Evolutionary conservation across 2,329 filamentous ascomycete species (phyloP).

Genomic region (Juglanconis oblonga): DNA sequence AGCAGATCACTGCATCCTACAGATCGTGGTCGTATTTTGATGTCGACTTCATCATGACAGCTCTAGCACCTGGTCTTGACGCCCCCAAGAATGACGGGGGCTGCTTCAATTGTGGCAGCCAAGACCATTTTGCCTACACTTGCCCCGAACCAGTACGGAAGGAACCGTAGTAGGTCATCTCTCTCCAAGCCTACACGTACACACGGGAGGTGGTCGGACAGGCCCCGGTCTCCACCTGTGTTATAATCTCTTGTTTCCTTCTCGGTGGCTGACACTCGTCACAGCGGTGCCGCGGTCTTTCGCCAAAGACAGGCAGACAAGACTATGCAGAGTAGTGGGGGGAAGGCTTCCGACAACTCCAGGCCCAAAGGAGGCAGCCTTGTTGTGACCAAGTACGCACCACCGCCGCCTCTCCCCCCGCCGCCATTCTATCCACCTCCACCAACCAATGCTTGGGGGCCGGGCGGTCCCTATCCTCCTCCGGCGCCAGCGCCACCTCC

Average conservation of each 20-base stretch:
- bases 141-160: conserved; percentile 49
- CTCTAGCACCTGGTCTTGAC: conserved; percentile 27
- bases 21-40: not conserved
- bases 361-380: conserved; percentile 32
- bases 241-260: conserved; percentile 2
- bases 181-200: not conserved
- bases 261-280: conserved; percentile 14
- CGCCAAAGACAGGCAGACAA: conserved; percentile 21
- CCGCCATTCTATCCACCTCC: conserved; percentile 20
- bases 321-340: conserved; percentile 8
- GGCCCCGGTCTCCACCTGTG: not conserved
- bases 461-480: conserved; percentile 19
- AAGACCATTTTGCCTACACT: conserved; percentile 50
- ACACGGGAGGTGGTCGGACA: not conserved
- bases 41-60: conserved; percentile 23
- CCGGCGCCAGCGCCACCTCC: conserved; percentile 19
- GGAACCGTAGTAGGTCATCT: conserved; percentile 47
- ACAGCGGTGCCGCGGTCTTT: conserved; percentile 25
- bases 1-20: not conserved
- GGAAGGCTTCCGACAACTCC: conserved; percentile 30
- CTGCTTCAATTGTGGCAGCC: conserved; percentile 54
- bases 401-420: conserved; percentile 23
- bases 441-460: conserved; percentile 21
- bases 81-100: conserved; percentile 29
- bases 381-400: conserved; percentile 36